phyloP scores from a whole-genome alignment of 139 green algal species.

The Auxenochlorella pyrenoidosa region DNA sequence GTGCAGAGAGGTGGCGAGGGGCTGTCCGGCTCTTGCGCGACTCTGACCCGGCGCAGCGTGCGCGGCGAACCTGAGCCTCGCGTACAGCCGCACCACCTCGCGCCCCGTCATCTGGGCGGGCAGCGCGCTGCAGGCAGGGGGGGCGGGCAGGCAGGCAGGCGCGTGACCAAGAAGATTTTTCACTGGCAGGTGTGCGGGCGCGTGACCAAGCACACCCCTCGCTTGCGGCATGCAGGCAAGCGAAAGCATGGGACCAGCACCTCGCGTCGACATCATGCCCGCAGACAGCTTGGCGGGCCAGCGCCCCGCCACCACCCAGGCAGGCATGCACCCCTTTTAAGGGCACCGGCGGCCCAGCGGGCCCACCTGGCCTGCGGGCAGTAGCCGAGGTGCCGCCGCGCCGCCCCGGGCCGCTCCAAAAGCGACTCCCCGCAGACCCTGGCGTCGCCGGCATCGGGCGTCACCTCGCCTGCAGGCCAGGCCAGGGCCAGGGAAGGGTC shows the following conservation, averaged over 20 bases:
- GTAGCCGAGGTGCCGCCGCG: conserved; percentile 72
- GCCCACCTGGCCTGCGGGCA: conserved; percentile 74
- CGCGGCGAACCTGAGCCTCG: conserved; percentile 46
- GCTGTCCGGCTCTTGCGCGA: no score
- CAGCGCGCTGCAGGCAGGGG: conserved; percentile 33
- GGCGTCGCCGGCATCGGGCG: conserved; percentile 65
- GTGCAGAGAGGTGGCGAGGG: neutral
- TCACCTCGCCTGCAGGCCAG: conserved; percentile 53
- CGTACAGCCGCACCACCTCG: conserved; percentile 79
- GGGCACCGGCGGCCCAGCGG: no score
- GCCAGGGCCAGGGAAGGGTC: neutral
- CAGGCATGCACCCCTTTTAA: neutral
- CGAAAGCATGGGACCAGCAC: no score
- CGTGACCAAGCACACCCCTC: no score
- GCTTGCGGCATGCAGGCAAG: neutral
- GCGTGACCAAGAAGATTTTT: no score
- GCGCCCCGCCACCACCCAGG: neutral
- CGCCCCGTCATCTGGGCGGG: conserved; percentile 65
- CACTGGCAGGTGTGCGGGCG: neutral
- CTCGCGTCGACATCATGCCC: no score
- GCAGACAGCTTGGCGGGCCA: no score
- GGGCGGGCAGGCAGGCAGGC: neutral
- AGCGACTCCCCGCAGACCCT: conserved; percentile 67
- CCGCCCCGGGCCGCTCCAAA: conserved; percentile 41
- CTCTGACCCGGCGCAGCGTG: no score